Base-by-base conservation (phyloP, 805 yeast species). In the Wickerhamiella occidentalis region DNA sequence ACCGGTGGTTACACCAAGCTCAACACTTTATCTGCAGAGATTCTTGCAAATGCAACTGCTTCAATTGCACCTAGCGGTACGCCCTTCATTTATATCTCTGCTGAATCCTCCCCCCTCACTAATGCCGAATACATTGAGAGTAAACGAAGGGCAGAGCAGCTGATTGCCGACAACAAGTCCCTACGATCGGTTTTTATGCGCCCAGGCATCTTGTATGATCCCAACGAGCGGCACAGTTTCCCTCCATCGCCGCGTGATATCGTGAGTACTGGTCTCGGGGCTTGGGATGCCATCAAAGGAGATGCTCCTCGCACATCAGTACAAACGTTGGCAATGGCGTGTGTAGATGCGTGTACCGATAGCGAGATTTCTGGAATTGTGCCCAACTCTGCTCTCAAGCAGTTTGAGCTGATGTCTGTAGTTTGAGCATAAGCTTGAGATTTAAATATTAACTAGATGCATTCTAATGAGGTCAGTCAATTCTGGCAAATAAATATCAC, bases 201-300 rank as follows among this genome's bases (percentile, higher is more conserved):
- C 52, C 96, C 96, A 0, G 94, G 94, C 0, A 77, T 86, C 56
- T 79, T 87, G 87, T 82, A 68, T 58, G 94, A 85, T 22, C 48
- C 59, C 76, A 70, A 33, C 59, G 58, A 19, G 48, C 36, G 25
- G 43, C 22, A 33, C 50, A 13, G 38, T 35, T 17, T 33, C 30
- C 50, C 47, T 50, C 51, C 40, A 54, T 60, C 2, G 55, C 60
- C 6, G 54, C 64, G 22, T 64, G 85, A 50, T 64, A 67, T 11
- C 50, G 66, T 1, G 52, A 80, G 41, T 74, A 71, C 50, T 53
- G 59, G 19, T 64, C 62, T 82, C 67, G 71, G 42, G 25, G 71
- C 3, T 65, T 74, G 40, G 69, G 73, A 54, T 61, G 64, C 49
- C 67, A 72, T 13, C 78, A 80, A 53, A 61, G 67, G 18, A 51